A percentile compares a stretch with the other conserved stretches of the same genome.
Conservation (phyloP, 2,329 filamentous ascomycete species). For the Mycosphaerelloides madeirae region DNA sequence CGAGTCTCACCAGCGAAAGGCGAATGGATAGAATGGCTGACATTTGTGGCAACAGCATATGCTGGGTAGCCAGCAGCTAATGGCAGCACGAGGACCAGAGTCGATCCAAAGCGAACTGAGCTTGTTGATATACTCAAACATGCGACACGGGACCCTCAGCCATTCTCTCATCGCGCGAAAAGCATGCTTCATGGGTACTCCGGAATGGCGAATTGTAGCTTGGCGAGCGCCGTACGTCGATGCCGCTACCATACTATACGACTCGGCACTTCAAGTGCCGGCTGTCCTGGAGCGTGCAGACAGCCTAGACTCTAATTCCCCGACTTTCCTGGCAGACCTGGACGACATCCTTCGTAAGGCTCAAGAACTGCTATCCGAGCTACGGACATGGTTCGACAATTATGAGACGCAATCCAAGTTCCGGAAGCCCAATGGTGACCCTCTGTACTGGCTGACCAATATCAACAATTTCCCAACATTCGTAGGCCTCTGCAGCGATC, state of each 20-base stretch:
- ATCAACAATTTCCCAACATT: conserved; percentile 27
- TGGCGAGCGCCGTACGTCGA: conserved; percentile 22
- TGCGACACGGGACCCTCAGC: conserved; percentile 24
- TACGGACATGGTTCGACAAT: conserved; percentile 23
- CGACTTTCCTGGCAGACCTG: conserved; percentile 8
- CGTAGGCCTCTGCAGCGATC: conserved; percentile 18
- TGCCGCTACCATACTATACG: conserved; percentile 25
- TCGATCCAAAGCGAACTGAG: conserved; percentile 22
- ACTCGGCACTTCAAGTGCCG: conserved; percentile 27
- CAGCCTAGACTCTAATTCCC: conserved; percentile 11
- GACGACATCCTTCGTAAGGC: conserved; percentile 20
- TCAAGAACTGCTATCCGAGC: conserved; percentile 16
- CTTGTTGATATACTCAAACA: conserved; percentile 26
- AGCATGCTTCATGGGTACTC: conserved; percentile 24
- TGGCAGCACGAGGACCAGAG: conserved; percentile 26
- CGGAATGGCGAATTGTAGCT: conserved; percentile 27
- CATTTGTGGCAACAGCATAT: conserved; percentile 21
- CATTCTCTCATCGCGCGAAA: conserved; percentile 26
- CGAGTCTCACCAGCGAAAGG: no score
- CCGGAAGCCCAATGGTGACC: neutral
- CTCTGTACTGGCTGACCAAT: conserved; percentile 14
- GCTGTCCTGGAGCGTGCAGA: conserved; percentile 25
- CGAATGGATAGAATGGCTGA: no score
- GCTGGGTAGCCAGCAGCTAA: conserved; percentile 25
- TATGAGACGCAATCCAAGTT: conserved; percentile 15